phyloP scores from a whole-genome alignment of 345 rosid genomes.

The Eucalyptus regnans region DNA sequence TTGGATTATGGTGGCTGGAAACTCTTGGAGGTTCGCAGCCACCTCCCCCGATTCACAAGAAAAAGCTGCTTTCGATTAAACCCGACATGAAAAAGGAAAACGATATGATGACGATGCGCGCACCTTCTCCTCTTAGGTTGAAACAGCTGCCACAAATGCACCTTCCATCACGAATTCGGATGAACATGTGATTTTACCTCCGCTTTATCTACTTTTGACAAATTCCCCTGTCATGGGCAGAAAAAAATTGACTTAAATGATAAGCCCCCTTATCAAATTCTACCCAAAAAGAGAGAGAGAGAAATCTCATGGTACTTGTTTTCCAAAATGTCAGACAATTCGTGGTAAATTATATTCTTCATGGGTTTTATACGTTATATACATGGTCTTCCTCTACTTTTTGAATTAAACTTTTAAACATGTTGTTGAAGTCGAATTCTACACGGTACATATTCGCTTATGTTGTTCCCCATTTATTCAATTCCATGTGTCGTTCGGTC shows the following conservation, averaged over 20 bases:
- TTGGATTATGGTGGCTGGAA: not conserved
- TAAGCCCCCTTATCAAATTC: not conserved
- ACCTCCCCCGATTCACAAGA: not conserved
- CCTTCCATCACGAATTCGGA: not conserved
- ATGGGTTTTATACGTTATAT: not conserved
- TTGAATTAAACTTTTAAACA: not conserved
- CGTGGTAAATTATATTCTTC: not conserved
- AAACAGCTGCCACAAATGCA: not conserved
- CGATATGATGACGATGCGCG: not conserved
- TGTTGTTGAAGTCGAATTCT: not conserved
- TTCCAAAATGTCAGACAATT: not conserved
- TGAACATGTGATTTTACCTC: not conserved
- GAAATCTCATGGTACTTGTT: not conserved
- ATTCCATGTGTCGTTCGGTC: rapidly evolving
- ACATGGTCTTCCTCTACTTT: rapidly evolving
- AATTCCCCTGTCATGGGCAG: not conserved
- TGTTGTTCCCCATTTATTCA: not conserved
- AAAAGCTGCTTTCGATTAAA: not conserved
- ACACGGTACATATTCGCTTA: rapidly evolving
- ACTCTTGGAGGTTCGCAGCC: not conserved
- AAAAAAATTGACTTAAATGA: not conserved
- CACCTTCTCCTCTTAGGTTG: not conserved
- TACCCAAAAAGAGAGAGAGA: not conserved
- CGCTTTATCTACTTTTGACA: not conserved
- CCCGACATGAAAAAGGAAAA: not conserved